phyloP scores from a whole-genome alignment of 495 filamentous ascomycete species.

The Hypoxylon cercidicola region DNA sequence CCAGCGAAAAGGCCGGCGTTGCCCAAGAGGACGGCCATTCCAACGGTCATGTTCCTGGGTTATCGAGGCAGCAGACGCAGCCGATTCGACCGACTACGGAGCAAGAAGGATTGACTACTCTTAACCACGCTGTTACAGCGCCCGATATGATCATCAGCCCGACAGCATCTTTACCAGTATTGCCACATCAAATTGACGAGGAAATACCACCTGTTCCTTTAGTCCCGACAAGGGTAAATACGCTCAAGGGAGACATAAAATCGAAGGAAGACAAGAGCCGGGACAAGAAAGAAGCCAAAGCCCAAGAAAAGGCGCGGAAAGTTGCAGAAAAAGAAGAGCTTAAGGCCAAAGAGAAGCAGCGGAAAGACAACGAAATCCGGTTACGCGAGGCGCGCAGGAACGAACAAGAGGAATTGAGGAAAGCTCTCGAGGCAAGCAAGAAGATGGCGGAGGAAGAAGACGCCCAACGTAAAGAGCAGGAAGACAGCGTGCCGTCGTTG shows the following conservation, averaged over 20 bases:
- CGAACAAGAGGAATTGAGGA: conserved; percentile 54
- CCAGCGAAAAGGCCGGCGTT: conserved; percentile 64
- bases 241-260: conserved; percentile 52
- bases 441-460: conserved; percentile 55
- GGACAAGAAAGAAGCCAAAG: conserved; percentile 73
- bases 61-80: conserved; percentile 55
- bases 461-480: conserved; percentile 49
- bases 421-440: conserved; percentile 57
- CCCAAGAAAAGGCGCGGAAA: conserved; percentile 64
- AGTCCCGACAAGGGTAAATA: conserved; percentile 42
- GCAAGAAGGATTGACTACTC: conserved; percentile 60
- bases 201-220: conserved; percentile 45
- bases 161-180: conserved; percentile 48
- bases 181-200: conserved; percentile 41
- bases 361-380: conserved; percentile 46
- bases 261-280: conserved; percentile 64
- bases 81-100: conserved; percentile 58
- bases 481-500: conserved; percentile 50
- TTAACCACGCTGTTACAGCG: conserved; percentile 70
- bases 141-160: conserved; percentile 54
- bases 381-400: conserved; percentile 48
- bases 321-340: conserved; percentile 70
- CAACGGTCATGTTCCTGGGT: conserved; percentile 49
- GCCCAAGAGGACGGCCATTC: conserved; percentile 55
- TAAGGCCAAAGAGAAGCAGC: conserved; percentile 66